Base-by-base conservation (phyloP, 2,329 filamentous ascomycete species). In the Phoma sp. region DNA sequence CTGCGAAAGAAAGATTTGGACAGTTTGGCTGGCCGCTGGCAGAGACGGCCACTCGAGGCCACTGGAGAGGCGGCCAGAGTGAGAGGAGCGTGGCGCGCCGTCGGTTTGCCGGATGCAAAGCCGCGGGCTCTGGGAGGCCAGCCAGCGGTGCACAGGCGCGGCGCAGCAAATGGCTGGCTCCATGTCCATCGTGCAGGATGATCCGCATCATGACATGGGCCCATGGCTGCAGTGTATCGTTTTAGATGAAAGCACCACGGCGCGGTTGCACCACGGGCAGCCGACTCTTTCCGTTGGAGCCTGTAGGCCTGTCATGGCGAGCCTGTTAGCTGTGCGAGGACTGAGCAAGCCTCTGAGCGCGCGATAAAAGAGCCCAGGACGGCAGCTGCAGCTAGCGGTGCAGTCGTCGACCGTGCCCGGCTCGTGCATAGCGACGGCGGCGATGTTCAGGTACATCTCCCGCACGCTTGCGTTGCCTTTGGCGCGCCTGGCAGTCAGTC, bases 371-470 rank as follows among this genome's bases (percentile, higher is more conserved):
- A 38, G 19, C 38, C 24, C 43, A 49, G 51, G 36, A 58, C 56
- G 59, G 59, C 61, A 46, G 58, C 68, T 65, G 65, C 64, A 64
- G 63, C 61, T 60, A 60, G 51, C 64, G 61, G 61, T 65, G 65
- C 64, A 64, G 63, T 61, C 59, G 59, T 55, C 50, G 57, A 43
- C 60, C 60, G 61, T 51, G 62, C 65, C 57, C 60, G 65, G 63
- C 55, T 61, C 61, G 64, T 61, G 63, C 63, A 52, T 55, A 41
- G 36, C 39, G 61, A 63, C 52, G 59, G 61, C 58, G 57, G 44
- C 46, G 61, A 62, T 55, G 63, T 63, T 64, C 63, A 67, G 62
- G 69, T 65, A 65, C 69, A 69, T 71, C 67, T 68, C 68, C 68
- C 66, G 69, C 48, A 49, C 52, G 43, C 51, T 59, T 52, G 56